Evolutionary conservation across 352 stramenopile genomes (phyloP).

Genomic region (Globisporangium radiosum): DNA sequence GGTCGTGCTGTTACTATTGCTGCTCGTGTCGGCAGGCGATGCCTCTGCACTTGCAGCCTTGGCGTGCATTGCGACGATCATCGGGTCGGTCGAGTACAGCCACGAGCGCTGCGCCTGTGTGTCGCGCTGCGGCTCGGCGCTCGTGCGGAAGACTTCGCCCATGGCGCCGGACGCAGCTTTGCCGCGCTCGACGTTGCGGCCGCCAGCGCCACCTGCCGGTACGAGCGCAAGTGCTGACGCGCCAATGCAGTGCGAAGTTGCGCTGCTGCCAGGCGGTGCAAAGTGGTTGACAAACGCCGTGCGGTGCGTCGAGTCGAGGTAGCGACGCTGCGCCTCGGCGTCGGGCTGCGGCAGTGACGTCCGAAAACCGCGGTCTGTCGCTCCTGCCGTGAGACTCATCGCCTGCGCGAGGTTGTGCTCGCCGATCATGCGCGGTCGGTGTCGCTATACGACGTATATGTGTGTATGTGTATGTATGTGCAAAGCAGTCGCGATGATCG

Average conservation of each 20-base stretch:
- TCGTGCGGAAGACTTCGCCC: slow-evolving; percentile 55
- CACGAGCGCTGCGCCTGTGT: slow-evolving; percentile 67
- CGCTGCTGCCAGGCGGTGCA: slow-evolving; percentile 3
- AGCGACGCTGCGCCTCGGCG: slow-evolving; percentile 36
- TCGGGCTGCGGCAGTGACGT: slow-evolving; percentile 43
- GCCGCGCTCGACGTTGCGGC: slow-evolving; percentile 38
- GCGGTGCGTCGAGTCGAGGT: slow-evolving; percentile 62
- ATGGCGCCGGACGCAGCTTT: slow-evolving; percentile 58
- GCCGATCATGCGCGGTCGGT: slow-evolving; percentile 45
- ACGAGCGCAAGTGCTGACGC: slow-evolving; percentile 16
- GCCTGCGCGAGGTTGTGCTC: slow-evolving; percentile 53
- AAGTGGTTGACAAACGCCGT: slow-evolving; percentile 46
- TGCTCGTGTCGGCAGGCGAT: slow-evolving; percentile 1
- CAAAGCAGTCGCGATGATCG: not conserved
- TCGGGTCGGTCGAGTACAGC: slow-evolving; percentile 70
- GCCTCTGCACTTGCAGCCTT: slow-evolving; percentile 6
- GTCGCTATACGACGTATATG: slow-evolving; percentile 16
- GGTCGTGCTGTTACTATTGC: slow-evolving; percentile 2
- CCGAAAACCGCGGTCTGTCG: slow-evolving; percentile 33
- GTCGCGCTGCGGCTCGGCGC: slow-evolving; percentile 55
- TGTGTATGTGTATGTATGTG: not conserved
- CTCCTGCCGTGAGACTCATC: slow-evolving; percentile 32
- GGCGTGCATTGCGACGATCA: slow-evolving; percentile 44
- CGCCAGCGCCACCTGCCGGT: slow-evolving; percentile 38
- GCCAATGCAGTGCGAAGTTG: not conserved